Percentiles rank a stretch among this genome's conserved stretches.
Evolutionary conservation across 1,284 basidiomycete species (phyloP).

Genomic region (Caloboletus inedulis): DNA sequence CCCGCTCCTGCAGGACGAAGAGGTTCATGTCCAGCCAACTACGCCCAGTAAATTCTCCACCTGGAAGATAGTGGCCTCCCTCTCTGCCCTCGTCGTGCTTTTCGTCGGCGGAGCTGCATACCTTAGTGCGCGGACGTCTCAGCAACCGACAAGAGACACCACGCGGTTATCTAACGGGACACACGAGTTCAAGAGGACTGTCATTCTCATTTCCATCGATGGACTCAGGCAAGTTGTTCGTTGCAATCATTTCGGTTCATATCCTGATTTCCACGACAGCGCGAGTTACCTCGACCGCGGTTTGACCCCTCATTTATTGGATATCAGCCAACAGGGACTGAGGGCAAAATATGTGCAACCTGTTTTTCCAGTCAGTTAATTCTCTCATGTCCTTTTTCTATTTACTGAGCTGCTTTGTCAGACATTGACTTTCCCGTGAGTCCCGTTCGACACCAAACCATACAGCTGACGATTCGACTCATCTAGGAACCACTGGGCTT

Average conservation of each 20-base stretch:
- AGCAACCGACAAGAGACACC: conserved; percentile 2
- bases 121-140: conserved; percentile 1
- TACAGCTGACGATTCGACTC: neutral
- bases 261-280: conserved; percentile 37
- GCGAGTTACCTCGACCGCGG: conserved; percentile 82
- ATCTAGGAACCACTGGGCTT: conserved; percentile 78
- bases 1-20: conserved; percentile 17
- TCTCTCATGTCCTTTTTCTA: neutral
- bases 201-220: conserved; percentile 84
- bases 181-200: conserved; percentile 73
- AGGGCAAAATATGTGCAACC: conserved; percentile 83
- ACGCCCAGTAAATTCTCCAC: neutral
- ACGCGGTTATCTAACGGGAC: conserved; percentile 61
- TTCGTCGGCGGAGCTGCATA: conserved; percentile 14
- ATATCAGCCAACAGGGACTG: conserved; percentile 76
- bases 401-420: conserved; percentile 29
- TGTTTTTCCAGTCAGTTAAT: conserved; percentile 71
- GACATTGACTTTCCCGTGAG: conserved; percentile 89
- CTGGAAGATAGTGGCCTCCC: conserved; percentile 18
- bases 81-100: conserved; percentile 20
- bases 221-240: conserved; percentile 61
- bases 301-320: conserved; percentile 75
- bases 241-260: neutral
- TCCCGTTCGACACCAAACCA: conserved; percentile 8
- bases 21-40: neutral